Base-by-base conservation (phyloP, 106 monocot species). In the Dendrobium catenatum region DNA sequence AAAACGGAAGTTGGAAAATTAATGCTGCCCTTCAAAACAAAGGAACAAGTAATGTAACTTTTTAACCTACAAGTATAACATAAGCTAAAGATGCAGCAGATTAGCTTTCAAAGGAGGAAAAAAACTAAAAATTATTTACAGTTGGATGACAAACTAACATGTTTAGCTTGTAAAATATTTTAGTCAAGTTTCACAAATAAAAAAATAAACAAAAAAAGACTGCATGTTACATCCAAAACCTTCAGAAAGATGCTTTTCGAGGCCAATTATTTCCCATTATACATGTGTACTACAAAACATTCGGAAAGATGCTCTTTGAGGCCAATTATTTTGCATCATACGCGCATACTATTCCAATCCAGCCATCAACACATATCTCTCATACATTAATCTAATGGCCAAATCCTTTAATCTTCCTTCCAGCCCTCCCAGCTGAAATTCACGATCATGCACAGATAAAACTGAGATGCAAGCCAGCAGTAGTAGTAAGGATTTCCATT, bases 1-100 rank as follows among this genome's bases (percentile, higher is more conserved):
- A 76, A 48, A 20, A 76, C 8, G 19, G 43, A 44, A 42, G 70
- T 70, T 70, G 70, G 33, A 9, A 70, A 70, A 70, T 70, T 70
- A 70, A 31, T 20, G 37, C 3, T 31, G n/a, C 20, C 24, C 61
- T 22, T 61, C 22, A 61, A 5, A 10, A 13, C 13, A 13, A 51
- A 51, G 51, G 22, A 61, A 61, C 19, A 61, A 56, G 19, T 17
- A 56, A 56, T 61, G 19, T 8, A 61, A 61, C 61, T 61, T 22
- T 22, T 61, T 61, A 1, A 61, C 22, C 22, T 61, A 4, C 61
- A 61, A 56, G 61, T 22, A n/a, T 61, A 61, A n/a, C 22, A 13
- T 51, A 15, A 37, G 51, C 51, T 51, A 51, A 2, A 24, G 0
- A 37, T 33, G 37, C 37, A 70, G 37, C 31, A 70, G 70, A 70